A percentile compares a stretch with the other conserved stretches of the same genome.
phyloP scores from a whole-genome alignment of 169 alveolate genomes.

The Theileria orientalis region DNA sequence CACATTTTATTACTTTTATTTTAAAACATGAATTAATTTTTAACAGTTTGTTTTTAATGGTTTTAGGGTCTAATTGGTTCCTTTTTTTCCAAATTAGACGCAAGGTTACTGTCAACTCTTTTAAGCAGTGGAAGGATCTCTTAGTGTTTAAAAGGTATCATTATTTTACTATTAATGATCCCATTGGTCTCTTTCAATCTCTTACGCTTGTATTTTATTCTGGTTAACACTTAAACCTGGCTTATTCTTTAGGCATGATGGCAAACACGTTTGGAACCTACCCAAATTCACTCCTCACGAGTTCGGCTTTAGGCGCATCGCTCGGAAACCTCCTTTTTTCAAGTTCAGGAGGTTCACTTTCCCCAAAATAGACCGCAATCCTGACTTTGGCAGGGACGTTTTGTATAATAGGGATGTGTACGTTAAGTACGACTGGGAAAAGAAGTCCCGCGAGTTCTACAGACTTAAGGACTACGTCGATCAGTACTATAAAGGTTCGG shows the following conservation, averaged over 20 bases:
- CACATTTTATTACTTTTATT: background rate
- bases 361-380: slow-evolving; percentile 28
- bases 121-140: slow-evolving; percentile 65
- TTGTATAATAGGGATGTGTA: slow-evolving; percentile 28
- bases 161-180: background rate
- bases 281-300: slow-evolving; percentile 60
- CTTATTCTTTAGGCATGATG: slow-evolving; percentile 33
- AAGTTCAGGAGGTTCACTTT: slow-evolving; percentile 29
- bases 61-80: background rate
- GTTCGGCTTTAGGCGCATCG: slow-evolving; percentile 60
- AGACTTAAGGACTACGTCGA: slow-evolving; percentile 32
- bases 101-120: slow-evolving; percentile 37
- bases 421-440: slow-evolving; percentile 52
- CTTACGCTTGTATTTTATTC: background rate
- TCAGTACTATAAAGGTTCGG: slow-evolving; percentile 27
- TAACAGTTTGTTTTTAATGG: background rate
- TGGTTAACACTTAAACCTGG: background rate
- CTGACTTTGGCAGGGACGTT: background rate
- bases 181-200: background rate
- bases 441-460: slow-evolving; percentile 20
- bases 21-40: background rate
- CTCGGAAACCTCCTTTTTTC: slow-evolving; percentile 65
- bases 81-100: slow-evolving; percentile 11
- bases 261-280: slow-evolving; percentile 57
- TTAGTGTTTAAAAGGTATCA: slow-evolving; percentile 51